These are phyloP conservation scores for Candida glaebosa DNA, from an alignment of 805 yeast species.

Conservation along the genomic window DNA sequence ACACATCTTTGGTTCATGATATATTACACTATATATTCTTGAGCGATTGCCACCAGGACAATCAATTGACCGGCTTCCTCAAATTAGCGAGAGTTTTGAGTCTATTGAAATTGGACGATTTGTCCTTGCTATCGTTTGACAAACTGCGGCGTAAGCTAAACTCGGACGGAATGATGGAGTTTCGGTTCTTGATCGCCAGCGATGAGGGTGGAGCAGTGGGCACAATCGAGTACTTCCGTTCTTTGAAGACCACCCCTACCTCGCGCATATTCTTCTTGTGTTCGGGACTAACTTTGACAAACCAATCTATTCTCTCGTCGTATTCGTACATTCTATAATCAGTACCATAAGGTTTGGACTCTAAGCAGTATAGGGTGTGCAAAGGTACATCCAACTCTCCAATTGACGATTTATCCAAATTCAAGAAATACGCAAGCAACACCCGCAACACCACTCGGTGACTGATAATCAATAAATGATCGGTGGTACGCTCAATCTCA, in stretches of 20 bases:
- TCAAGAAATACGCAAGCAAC: slow-evolving; percentile 82
- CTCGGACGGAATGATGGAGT: slow-evolving; percentile 8
- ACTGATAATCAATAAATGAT: slow-evolving; percentile 76
- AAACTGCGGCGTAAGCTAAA: slow-evolving; percentile 28
- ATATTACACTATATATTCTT: not conserved
- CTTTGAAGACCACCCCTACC: slow-evolving; percentile 66
- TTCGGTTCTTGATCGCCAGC: slow-evolving; percentile 6
- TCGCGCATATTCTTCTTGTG: slow-evolving; percentile 61
- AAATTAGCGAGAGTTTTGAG: not conserved
- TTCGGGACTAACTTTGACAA: slow-evolving; percentile 59
- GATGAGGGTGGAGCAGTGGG: slow-evolving; percentile 66
- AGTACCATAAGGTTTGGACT: slow-evolving; percentile 93
- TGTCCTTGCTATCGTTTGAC: slow-evolving; percentile 11
- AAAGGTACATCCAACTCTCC: slow-evolving; percentile 91
- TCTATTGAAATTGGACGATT: not conserved
- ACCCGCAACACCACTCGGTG: slow-evolving; percentile 92
- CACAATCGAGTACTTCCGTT: slow-evolving; percentile 67
- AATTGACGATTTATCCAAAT: slow-evolving; percentile 71
- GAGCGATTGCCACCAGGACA: not conserved
- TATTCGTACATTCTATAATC: slow-evolving; percentile 89
- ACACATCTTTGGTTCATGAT: no score
- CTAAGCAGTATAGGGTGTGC: slow-evolving; percentile 85
- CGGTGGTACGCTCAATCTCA: slow-evolving; percentile 88
- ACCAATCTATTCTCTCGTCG: slow-evolving; percentile 75
- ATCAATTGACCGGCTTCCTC: not conserved